Base-by-base conservation (phyloP, 169 alveolate genomes). In the Eimeria zaria region DNA sequence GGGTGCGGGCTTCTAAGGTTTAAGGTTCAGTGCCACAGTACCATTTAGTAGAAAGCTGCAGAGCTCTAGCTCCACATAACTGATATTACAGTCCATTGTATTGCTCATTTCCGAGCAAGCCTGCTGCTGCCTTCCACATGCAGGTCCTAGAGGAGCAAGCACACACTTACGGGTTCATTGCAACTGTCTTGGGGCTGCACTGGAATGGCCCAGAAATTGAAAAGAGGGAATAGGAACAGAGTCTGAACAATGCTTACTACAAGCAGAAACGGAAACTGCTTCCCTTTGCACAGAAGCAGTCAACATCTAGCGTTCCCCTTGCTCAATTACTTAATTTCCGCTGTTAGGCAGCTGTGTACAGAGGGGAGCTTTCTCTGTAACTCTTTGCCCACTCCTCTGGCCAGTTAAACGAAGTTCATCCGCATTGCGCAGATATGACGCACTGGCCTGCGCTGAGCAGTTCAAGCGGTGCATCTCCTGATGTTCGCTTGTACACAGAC, bases 91-190 rank as follows among this genome's bases (percentile, higher is more conserved):
- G 36, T 18, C 24, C 87, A 24, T 27, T 22, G 46, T 11, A 7
- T 41, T 16, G 58, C 60, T 20, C 87, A 48, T 8, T 22, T 41
- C 8, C 30, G 87, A 53, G 24, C 67, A 27, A 7, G 27, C n/a
- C 14, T 27, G 1, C 33, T 12, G 87, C 46, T 80, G 9, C 12
- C 8, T 27, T n/a, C 30, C n/a, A 30, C 8, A 1, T 53, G 73
- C 95, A 89, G 95, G 74, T 71, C 2, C 46, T 76, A 55, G 91
- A 41, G 2, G 91, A 91, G 33, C 62, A 60, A 33, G 95, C 95
- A 20, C 81, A 39, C 33, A 74, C 44, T 41, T 73, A 44, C 89
- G 90, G 90, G n/a, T 90, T 90, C 64, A 58, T 90, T 24, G 90
- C 90, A 1, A 51, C 73, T 8, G 90, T 58, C 36, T 27, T 90